Conservation (phyloP, 305 asterid genomes). For the Ajuga reptans region DNA sequence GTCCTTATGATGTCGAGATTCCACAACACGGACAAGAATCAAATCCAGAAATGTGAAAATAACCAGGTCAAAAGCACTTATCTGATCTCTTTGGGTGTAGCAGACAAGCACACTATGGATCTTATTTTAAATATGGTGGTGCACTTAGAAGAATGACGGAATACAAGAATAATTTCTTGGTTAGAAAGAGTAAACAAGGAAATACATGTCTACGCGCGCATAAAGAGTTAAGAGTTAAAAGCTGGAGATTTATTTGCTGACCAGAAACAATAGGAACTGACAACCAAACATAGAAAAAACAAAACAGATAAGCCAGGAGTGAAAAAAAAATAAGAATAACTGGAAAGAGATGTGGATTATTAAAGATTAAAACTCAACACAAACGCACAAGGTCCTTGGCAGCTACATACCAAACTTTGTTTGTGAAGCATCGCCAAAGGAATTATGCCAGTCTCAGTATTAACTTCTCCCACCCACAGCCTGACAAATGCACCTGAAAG, state of each 20-base stretch:
- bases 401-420: constrained; percentile 46
- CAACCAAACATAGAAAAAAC: not conserved
- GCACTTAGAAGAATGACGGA: constrained; percentile 4
- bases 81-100: not conserved
- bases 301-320: not conserved
- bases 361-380: not conserved
- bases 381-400: constrained; percentile 1
- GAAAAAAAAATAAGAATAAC: not conserved
- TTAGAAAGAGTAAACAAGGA: not conserved
- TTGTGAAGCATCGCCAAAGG: constrained; percentile 67
- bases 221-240: not conserved
- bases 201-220: not conserved
- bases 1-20: not conserved
- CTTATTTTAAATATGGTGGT: constrained; percentile 3
- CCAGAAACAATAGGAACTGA: constrained; percentile 2
- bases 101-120: not conserved
- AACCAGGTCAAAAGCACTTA: not conserved
- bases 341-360: not conserved
- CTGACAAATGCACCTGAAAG: constrained; percentile 60
- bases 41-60: not conserved
- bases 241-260: not conserved
- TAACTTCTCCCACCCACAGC: constrained; percentile 68
- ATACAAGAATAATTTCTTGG: not conserved
- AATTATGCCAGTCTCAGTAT: constrained; percentile 35
- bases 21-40: not conserved